Base-by-base conservation (phyloP, 768 basidiomycete species). In the Tephrocybe sp. region DNA sequence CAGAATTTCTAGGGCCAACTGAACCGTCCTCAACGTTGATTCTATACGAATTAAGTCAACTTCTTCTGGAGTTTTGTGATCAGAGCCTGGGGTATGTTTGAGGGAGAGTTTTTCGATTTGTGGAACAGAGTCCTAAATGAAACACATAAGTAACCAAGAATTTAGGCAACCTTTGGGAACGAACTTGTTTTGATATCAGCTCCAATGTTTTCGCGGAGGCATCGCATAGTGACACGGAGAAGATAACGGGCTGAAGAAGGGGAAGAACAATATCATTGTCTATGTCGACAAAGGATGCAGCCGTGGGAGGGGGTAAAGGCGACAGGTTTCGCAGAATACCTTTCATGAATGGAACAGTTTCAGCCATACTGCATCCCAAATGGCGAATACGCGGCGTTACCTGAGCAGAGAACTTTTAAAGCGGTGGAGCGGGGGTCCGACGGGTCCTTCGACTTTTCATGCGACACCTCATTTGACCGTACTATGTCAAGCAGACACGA, bases 1-100 rank as follows among this genome's bases (percentile, higher is more conserved):
- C 55, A 97, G 67, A 43, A 97, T 83, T 69, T 98, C 94, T 23
- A 97, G 73, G n/a, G 88, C 83, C 26, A 94, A 77, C 56, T 89
- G 87, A 10, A 91, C 77, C 1, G 88, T 88, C 58, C 85, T 77
- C 46, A 97, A 66, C 48, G 72, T 79, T 14, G 74, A 71, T 68
- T 98, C 94, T 12, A 93, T 71, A 24, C 72, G 72, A 54, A 90
- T 88, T 2, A 97, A 76, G 59, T 88, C 84, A 10, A 82, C 49
- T 62, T 94, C 88, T 12, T 77, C 77, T 1, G 74, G 62, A 3
- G 86, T 79, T 65, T 81, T 87, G 64, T 95, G 85, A 62, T 95
- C 94, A 11, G 84, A 81, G 62, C 86, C 81, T 10, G 90, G 87
- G 0, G 79, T 73, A 54, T 84, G 74, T 63, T 87, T 84, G 8